Evolutionary conservation across 2,329 filamentous ascomycete species (phyloP).

Genomic region (Pyricularia grisea): DNA sequence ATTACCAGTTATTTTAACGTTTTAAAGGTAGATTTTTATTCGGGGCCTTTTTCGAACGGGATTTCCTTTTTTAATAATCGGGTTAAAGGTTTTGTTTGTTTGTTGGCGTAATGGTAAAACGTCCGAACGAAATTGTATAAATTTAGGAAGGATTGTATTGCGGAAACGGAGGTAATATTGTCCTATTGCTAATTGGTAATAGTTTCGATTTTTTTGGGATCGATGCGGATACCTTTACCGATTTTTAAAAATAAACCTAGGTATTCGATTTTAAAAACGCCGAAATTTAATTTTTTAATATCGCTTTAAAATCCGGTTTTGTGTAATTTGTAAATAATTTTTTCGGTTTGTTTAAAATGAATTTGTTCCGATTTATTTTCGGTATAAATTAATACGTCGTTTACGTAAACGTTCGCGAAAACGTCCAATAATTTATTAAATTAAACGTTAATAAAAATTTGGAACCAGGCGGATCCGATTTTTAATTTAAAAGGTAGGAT

Average conservation of each 20-base stretch:
- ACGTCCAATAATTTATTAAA: not conserved
- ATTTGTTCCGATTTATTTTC: not conserved
- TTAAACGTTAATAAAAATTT: not conserved
- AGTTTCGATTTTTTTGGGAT: not conserved
- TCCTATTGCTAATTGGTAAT: not conserved
- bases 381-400: constrained; percentile 1
- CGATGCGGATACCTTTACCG: not conserved
- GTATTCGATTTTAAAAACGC: not conserved
- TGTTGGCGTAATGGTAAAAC: not conserved
- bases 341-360: not conserved
- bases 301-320: not conserved
- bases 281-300: not conserved
- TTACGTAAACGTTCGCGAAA: not conserved
- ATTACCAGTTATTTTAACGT: not conserved
- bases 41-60: no score
- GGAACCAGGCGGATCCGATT: not conserved
- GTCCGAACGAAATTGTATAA: not conserved
- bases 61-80: not conserved
- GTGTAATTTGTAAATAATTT: not conserved
- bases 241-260: not conserved
- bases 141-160: not conserved
- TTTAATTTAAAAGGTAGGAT: not conserved
- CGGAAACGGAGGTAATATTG: not conserved
- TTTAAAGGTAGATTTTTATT: not conserved
- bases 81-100: not conserved